These are phyloP conservation scores for Calonectria pseudoreteaudii DNA, from an alignment of 2,329 filamentous ascomycete genomes.

Conservation along the genomic window DNA sequence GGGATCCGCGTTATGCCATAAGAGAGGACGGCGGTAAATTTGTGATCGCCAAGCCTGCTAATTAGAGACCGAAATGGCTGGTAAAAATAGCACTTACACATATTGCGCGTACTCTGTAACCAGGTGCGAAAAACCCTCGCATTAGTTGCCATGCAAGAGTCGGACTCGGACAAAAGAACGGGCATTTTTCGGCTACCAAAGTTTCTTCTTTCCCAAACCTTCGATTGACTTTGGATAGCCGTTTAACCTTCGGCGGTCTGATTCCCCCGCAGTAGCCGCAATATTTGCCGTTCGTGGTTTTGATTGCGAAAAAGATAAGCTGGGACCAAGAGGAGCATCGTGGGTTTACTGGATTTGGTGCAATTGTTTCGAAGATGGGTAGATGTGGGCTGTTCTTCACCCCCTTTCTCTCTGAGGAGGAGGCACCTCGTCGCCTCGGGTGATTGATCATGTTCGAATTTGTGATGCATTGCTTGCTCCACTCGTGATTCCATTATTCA, in stretches of 20 bases:
- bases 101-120: too few relatives aligned
- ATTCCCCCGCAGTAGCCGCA: not conserved
- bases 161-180: not conserved
- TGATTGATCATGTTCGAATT: not conserved
- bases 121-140: not conserved
- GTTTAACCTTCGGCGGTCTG: not conserved
- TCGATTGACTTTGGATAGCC: not conserved
- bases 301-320: not conserved
- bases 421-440: not conserved
- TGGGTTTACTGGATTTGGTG: not conserved
- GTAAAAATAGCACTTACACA: slow-evolving; percentile 2
- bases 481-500: not conserved
- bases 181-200: not conserved
- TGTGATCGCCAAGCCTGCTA: not conserved
- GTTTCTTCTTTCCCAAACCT: not conserved
- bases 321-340: not conserved
- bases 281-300: not conserved
- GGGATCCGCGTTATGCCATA: not conserved
- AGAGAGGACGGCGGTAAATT: not conserved
- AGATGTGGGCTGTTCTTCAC: not conserved
- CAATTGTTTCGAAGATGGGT: not conserved
- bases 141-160: not conserved
- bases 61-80: not conserved
- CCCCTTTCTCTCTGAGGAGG: not conserved
- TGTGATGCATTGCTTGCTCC: not conserved